Conservation (phyloP, 1,139 yeast genomes). For the Yamadazyma triangularis region DNA sequence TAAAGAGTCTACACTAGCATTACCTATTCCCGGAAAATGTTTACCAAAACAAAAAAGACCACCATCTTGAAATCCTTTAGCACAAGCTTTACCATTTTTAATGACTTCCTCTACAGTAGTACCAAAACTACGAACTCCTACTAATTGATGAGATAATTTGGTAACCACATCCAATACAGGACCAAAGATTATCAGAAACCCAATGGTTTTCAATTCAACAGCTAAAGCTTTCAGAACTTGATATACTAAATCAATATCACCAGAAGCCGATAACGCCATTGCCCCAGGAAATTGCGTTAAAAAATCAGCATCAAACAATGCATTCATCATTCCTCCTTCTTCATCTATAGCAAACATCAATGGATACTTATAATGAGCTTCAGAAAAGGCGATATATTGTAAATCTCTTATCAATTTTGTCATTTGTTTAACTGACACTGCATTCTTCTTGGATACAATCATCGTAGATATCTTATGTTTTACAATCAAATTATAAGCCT, state of each 20-base stretch:
- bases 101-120: conserved; percentile 57
- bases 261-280: conserved; percentile 61
- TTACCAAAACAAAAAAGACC: conserved; percentile 58
- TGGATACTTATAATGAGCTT: conserved; percentile 52
- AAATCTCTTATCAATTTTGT: conserved; percentile 48
- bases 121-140: conserved; percentile 64
- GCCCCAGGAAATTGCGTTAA: conserved; percentile 63
- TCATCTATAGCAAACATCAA: conserved; percentile 74
- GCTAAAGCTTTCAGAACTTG: conserved; percentile 56
- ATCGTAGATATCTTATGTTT: conserved; percentile 54
- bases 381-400: conserved; percentile 50
- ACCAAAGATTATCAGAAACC: conserved; percentile 55
- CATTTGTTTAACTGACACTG: conserved; percentile 48
- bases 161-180: conserved; percentile 65
- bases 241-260: conserved; percentile 46
- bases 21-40: conserved; percentile 68
- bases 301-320: conserved; percentile 49
- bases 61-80: conserved; percentile 52
- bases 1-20: conserved; percentile 54
- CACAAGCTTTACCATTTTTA: conserved; percentile 51
- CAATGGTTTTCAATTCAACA: conserved; percentile 48
- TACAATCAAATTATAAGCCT: conserved; percentile 51
- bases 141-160: conserved; percentile 50
- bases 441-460: conserved; percentile 53
- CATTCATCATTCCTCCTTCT: conserved; percentile 73